Evolutionary conservation across 768 basidiomycete species (phyloP).

Genomic region (Pseudohyphozyma bogoriensis): DNA sequence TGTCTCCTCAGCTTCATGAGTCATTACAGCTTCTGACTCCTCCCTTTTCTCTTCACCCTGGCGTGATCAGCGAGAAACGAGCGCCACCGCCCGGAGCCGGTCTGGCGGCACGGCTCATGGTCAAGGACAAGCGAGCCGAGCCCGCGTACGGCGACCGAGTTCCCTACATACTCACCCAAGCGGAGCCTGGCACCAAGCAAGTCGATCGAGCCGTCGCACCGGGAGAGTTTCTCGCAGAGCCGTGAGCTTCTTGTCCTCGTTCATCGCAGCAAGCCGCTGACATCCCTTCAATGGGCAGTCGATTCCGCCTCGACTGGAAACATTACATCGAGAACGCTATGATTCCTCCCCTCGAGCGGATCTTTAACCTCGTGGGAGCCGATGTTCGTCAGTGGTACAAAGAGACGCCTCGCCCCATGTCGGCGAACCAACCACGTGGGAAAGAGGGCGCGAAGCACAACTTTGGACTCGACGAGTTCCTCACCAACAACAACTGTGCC

Average conservation of each 20-base stretch:
- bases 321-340: slow-evolving; percentile 83
- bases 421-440: background rate
- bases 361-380: slow-evolving; percentile 84
- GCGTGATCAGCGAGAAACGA: slow-evolving; percentile 67
- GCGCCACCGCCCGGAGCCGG: slow-evolving; percentile 86
- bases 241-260: slow-evolving; percentile 42
- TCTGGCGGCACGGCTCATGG: slow-evolving; percentile 65
- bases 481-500: slow-evolving; percentile 14
- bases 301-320: slow-evolving; percentile 55
- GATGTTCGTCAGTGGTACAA: slow-evolving; percentile 79
- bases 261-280: background rate
- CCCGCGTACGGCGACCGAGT: slow-evolving; percentile 87
- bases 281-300: background rate
- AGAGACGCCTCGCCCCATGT: slow-evolving; percentile 45
- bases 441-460: slow-evolving; percentile 1
- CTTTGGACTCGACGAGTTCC: slow-evolving; percentile 24
- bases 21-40: background rate
- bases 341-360: slow-evolving; percentile 78
- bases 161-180: slow-evolving; percentile 70
- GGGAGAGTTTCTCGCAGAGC: slow-evolving; percentile 51
- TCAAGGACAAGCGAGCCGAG: slow-evolving; percentile 68
- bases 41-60: background rate
- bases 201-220: slow-evolving; percentile 70
- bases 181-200: slow-evolving; percentile 51
- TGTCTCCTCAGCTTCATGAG: slow-evolving; percentile 6